Evolutionary conservation across 257 asterid genomes (phyloP), one percentile per base, ranked within the genome.

Genomic region (Asclepias syriaca): DNA sequence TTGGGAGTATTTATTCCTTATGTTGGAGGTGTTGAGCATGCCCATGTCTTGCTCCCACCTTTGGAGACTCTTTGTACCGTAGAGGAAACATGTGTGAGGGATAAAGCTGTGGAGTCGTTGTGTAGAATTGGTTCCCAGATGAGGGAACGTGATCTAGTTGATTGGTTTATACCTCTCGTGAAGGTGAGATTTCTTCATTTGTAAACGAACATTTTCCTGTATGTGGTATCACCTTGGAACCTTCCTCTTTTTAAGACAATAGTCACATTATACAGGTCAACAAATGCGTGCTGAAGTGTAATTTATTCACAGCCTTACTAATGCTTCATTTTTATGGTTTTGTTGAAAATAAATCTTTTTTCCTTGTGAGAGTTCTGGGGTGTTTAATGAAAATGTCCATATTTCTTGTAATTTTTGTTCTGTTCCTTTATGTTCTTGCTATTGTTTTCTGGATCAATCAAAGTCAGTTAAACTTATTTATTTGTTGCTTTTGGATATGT

Each of bases 81-180:
- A n/a, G 96, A 88, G 82, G 96, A 88, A 87, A 92, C 98, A 1
- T 92, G 98, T 68, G 98, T 92, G 83, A 84, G 98, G 87, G 98
- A 92, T 77, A 92, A 92, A 82, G 93, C 98, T 22, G 96, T 88
- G 9, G 98, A 92, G 82, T 92, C 98, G 2, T 77, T 92, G 81
- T 92, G 96, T 77, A 85, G 98, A 81, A 90, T 92, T 77, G 98
- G 98, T 58, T 82, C 92, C 22, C 98, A 92, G 84, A 92, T 92
- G 98, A 87, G 89, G 93, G 98, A 92, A 81, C 83, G 77, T 77
- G 97, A 91, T 84, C 79, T 91, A 83, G 89, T 89, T 39, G 95
- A 89, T 66, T 89, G 80, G 79, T 87, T 87, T 65, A 86, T 91
- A 70, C 96, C 97, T 69, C 97, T 91, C 53, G 96, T 87, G 74